Conservation (phyloP, 257 asterid species). For the Nyctanthes arbortristis region DNA sequence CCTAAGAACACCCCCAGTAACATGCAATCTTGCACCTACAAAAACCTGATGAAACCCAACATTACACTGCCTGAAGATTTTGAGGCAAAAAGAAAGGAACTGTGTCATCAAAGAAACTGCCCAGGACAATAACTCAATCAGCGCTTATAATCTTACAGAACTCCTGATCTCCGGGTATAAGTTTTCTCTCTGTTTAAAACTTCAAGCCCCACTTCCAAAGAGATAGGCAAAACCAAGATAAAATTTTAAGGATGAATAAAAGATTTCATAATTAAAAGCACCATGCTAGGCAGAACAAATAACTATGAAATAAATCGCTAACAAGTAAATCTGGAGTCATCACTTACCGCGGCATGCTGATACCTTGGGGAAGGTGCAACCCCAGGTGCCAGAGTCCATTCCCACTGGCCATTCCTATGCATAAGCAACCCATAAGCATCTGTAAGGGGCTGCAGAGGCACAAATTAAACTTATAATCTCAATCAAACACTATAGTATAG, state of each 20-base stretch:
- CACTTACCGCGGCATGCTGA: conserved; percentile 97
- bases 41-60: conserved; percentile 64
- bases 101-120: neutral
- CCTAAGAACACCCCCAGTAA: conserved; percentile 95
- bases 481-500: conserved; percentile 19
- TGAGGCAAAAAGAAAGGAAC: conserved; percentile 10
- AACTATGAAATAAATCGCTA: neutral
- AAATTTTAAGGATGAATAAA: conserved; percentile 3
- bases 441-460: conserved; percentile 68
- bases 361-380: conserved; percentile 93
- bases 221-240: neutral
- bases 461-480: conserved; percentile 26
- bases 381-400: conserved; percentile 99
- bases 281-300: conserved; percentile 13
- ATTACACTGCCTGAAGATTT: conserved; percentile 4
- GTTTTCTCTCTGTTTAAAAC: neutral
- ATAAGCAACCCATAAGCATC: conserved; percentile 98
- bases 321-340: neutral
- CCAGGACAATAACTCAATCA: conserved; percentile 10
- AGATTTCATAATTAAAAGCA: conserved; percentile 15
- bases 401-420: conserved; percentile 99
- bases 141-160: conserved; percentile 9
- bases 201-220: conserved; percentile 10
- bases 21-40: conserved; percentile 98
- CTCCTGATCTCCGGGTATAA: conserved; percentile 1